phyloP scores from a whole-genome alignment of 148 eudicot species.

The Limonium bicolor region DNA sequence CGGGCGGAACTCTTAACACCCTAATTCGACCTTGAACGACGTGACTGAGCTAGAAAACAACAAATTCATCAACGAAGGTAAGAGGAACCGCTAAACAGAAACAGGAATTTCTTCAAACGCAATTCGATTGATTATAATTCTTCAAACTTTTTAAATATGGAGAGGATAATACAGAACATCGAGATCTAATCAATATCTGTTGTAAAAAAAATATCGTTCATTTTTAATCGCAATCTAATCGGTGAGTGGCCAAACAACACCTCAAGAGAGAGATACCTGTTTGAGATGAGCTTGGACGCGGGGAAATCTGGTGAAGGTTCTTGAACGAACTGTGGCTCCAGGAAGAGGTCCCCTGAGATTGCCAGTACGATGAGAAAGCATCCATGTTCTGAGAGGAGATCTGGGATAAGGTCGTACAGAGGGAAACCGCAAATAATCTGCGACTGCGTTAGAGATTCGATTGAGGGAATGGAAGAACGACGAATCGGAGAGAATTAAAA shows the following conservation, averaged over 20 bases:
- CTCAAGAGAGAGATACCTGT: slow-evolving; percentile 26
- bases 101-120: not conserved
- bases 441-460: no score
- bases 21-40: no score
- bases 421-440: no score
- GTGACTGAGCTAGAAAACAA: no score
- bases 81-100: not conserved
- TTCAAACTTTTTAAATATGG: not conserved
- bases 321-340: slow-evolving; percentile 70
- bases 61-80: no score
- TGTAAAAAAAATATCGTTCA: not conserved
- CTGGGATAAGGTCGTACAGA: no score
- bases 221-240: not conserved
- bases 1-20: not conserved
- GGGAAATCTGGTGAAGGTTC: slow-evolving; percentile 70
- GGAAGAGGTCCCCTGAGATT: no score
- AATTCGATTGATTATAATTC: no score
- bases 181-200: not conserved
- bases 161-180: not conserved
- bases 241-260: not conserved
- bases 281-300: slow-evolving; percentile 82
- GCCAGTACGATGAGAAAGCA: no score
- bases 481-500: no score
- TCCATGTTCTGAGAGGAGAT: no score
- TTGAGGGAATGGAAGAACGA: no score